Conservation (phyloP, 108 stramenopile species). For the Seminavis robusta region DNA sequence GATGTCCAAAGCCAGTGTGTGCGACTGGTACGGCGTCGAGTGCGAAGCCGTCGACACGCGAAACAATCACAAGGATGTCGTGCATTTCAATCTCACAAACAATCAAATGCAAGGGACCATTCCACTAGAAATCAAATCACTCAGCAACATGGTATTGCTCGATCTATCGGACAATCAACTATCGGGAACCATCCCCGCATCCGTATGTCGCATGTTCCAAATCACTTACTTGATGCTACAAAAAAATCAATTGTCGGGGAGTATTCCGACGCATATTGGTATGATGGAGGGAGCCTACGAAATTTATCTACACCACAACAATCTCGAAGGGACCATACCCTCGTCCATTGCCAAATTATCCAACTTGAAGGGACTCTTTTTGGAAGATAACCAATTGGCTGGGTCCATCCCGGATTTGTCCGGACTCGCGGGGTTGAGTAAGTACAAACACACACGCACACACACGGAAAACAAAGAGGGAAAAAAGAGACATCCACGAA, state of each 20-base stretch:
- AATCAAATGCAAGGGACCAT: slow-evolving; percentile 13
- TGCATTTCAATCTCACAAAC: slow-evolving; percentile 22
- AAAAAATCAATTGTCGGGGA: slow-evolving; percentile 1
- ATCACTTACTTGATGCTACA: slow-evolving; percentile 1
- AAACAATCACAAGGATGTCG: too few relatives aligned
- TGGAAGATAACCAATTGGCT: slow-evolving; percentile 29
- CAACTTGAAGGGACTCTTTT: slow-evolving; percentile 3
- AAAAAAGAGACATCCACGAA: too few relatives aligned
- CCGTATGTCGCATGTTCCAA: background rate
- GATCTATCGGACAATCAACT: slow-evolving; percentile 14
- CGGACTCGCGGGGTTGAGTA: too few relatives aligned
- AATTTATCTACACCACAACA: slow-evolving; percentile 8
- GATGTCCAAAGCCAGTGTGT: slow-evolving; percentile 29
- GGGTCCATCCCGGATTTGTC: slow-evolving; percentile 30
- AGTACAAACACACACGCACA: too few relatives aligned
- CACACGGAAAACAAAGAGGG: too few relatives aligned
- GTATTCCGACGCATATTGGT: slow-evolving; percentile 9
- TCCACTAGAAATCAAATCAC: slow-evolving; percentile 11
- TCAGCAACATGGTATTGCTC: slow-evolving; percentile 1
- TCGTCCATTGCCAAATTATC: slow-evolving; percentile 4
- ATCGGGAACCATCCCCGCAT: slow-evolving; percentile 4
- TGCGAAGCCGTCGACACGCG: slow-evolving; percentile 13
- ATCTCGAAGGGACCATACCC: slow-evolving; percentile 14
- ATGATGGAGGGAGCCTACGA: background rate
- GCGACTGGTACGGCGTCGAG: slow-evolving; percentile 44